Percentiles rank a stretch among this genome's conserved stretches.
phyloP scores from a whole-genome alignment of 805 yeast genomes.

The Yamadazyma olivae region DNA sequence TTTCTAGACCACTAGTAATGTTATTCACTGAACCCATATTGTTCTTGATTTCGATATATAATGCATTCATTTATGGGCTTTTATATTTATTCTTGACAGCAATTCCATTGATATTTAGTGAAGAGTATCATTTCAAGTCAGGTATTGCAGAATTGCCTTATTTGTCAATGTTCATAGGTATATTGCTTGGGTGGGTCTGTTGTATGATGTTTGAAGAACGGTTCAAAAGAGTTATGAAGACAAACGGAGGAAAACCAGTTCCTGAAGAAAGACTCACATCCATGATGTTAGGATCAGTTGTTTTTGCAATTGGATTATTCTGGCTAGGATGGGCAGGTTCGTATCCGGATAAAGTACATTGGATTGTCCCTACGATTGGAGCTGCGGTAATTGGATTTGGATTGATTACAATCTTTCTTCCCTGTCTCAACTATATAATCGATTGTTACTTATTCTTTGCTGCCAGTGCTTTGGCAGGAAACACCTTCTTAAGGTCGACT shows the following conservation, averaged over 20 bases:
- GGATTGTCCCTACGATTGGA: constrained; percentile 62
- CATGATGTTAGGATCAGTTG: constrained; percentile 68
- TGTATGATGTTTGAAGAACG: constrained; percentile 54
- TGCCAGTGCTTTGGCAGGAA: constrained; percentile 65
- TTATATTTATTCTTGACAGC: constrained; percentile 45
- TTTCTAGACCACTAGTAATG: constrained; percentile 38
- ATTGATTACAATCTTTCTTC: constrained; percentile 54
- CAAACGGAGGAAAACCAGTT: constrained; percentile 54
- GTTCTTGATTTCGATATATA: constrained; percentile 41
- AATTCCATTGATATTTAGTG: constrained; percentile 43
- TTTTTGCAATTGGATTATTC: constrained; percentile 74
- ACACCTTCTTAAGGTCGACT: constrained; percentile 55
- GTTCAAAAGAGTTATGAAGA: constrained; percentile 45
- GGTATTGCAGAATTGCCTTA: constrained; percentile 80
- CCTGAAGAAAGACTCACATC: constrained; percentile 83
- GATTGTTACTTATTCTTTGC: constrained; percentile 58
- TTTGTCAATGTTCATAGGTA: constrained; percentile 70
- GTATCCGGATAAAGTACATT: constrained; percentile 68
- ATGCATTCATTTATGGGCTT: constrained; percentile 48
- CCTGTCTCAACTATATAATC: constrained; percentile 57
- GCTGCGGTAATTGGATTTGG: constrained; percentile 44
- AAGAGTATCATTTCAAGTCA: constrained; percentile 53
- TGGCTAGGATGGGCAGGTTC: constrained; percentile 91
- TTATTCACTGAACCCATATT: constrained; percentile 41
- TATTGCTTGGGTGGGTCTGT: constrained; percentile 52